Evolutionary conservation across 2,329 filamentous ascomycete species (phyloP), one percentile per base, ranked within the genome.

Genomic region (Neophaeococcomyces aloes): DNA sequence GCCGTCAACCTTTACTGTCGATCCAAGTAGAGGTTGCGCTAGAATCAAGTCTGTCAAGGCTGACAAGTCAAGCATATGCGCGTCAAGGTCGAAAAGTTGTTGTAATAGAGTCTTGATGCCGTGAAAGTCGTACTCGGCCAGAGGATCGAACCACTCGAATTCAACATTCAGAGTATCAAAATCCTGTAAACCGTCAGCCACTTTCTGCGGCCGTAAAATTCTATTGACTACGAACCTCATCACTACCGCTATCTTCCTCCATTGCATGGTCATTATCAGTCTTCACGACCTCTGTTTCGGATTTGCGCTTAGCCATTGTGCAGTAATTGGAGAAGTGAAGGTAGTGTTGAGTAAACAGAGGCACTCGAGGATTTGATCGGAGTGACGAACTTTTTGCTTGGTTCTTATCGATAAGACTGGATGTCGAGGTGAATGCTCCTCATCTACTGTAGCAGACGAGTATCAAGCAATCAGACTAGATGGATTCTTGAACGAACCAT

Each of bases 121-220:
- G 65, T 96, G 89, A 65, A 96, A 96, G 65, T 98, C 91, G 56
- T 94, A 75, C 6, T 83, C 78, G 2, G 84, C 74, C 56, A 91
- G 82, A 50, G 89, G 94, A 66, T 95, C 93, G 69, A 96, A 98
- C 84, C 87, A 96, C 69, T 98, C 91, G 58, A 98, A 98, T 53
- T 96, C 89, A 46, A 96, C 87, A 60, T 96, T 82, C 53, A 98
- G 79, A 62, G 89, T 83, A 60, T 94, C 84, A 58, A 87, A 83
- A 58, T 94, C 86, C 85, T 94, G 46, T 15, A 27, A 27, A 27
- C 10, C 5, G 23, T 27, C 23, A 27, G 23, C 23, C 23, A 27
- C 23, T 6, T 6, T 11, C 18, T 18, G 7, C 27, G 25, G 23
- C 37, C 25, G 29, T 30, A 11, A 13, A 17, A 15, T 17, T n/a